phyloP scores from a whole-genome alignment of 805 yeast species.

The Yamadazyma akitaensis region DNA sequence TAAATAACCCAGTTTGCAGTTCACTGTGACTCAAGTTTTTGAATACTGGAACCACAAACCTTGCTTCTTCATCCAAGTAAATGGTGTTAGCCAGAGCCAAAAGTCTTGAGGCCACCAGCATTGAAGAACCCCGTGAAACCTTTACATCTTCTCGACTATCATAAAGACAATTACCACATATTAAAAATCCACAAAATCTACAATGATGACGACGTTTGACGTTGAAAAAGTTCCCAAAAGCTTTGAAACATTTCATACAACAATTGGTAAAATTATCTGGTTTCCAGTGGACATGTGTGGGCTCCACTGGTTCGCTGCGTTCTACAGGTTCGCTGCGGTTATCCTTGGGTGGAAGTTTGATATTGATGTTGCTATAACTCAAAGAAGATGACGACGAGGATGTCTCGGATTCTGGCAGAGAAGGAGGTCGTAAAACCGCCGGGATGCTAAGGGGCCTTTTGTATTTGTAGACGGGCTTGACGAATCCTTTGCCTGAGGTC shows the following conservation, averaged over 20 bases:
- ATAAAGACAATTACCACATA: constrained; percentile 34
- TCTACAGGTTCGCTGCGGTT: not conserved
- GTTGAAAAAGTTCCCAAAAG: constrained; percentile 25
- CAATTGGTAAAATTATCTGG: constrained; percentile 38
- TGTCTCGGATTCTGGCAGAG: constrained; percentile 1
- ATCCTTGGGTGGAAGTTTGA: not conserved
- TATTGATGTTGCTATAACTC: not conserved
- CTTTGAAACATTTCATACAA: constrained; percentile 42
- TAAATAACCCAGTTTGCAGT: not conserved
- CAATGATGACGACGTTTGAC: constrained; percentile 46
- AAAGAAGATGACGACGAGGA: not conserved
- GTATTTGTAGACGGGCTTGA: constrained; percentile 43
- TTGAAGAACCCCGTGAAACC: not conserved
- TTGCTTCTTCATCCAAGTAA: constrained; percentile 24
- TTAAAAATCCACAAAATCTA: constrained; percentile 49
- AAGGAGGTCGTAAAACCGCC: constrained; percentile 47
- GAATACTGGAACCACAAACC: constrained; percentile 36
- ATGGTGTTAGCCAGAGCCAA: constrained; percentile 4
- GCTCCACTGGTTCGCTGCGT: constrained; percentile 28
- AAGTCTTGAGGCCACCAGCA: not conserved
- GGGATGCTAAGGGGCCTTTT: constrained; percentile 49
- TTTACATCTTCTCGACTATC: constrained; percentile 10
- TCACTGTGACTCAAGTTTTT: constrained; percentile 16
- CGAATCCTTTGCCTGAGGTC: constrained; percentile 3
- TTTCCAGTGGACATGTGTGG: constrained; percentile 53